Conservation (phyloP, 192 early-diverging fungal species). For the Phycomyces blakesleeanus region DNA sequence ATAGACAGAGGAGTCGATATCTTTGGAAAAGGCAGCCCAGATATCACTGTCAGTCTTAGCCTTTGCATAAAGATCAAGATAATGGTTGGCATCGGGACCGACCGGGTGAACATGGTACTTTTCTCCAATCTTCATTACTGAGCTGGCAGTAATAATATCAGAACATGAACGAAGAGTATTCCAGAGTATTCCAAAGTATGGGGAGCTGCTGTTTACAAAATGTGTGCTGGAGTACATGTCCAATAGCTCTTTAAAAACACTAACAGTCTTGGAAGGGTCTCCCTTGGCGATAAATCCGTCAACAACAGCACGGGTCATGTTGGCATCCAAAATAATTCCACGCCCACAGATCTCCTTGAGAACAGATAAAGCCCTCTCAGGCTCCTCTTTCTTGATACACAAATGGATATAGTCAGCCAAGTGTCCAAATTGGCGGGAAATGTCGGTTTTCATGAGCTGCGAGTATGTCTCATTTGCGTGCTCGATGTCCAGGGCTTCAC, state of each 20-base stretch:
- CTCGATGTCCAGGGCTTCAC: conserved; percentile 11
- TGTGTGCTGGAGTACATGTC: no score
- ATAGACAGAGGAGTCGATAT: background rate
- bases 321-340: conserved; percentile 25
- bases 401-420: conserved; percentile 24
- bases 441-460: conserved; percentile 16
- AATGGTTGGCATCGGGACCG: background rate
- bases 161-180: background rate
- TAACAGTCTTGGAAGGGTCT: background rate
- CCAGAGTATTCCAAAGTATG: background rate
- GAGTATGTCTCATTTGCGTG: conserved; percentile 9
- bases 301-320: conserved; percentile 15
- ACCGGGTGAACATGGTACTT: conserved; percentile 6
- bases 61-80: conserved; percentile 13
- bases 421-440: conserved; percentile 28
- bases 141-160: conserved; percentile 4
- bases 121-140: conserved; percentile 14
- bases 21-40: background rate
- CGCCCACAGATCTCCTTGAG: conserved; percentile 15
- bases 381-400: conserved; percentile 8
- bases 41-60: background rate
- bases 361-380: conserved; percentile 6
- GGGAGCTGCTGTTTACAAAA: background rate
- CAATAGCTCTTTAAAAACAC: background rate
- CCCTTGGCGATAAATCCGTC: background rate